Percentiles rank a stretch among this genome's conserved stretches.
Conservation (phyloP, 805 yeast species). For the Teunomyces pallodes region DNA sequence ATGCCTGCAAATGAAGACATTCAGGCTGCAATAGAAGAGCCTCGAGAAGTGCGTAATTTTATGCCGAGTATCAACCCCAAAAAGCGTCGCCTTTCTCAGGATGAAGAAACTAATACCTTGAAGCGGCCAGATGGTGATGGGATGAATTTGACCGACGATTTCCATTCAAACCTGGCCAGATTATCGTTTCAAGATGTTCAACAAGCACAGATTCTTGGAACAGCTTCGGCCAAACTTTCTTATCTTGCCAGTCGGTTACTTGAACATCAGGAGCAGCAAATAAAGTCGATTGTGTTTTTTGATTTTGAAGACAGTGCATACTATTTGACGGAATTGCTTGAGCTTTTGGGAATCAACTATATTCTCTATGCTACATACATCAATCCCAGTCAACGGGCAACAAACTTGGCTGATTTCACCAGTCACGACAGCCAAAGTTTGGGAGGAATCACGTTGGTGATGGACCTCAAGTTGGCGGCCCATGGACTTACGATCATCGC, state of each 20-base stretch:
- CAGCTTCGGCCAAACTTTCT: slow-evolving; percentile 62
- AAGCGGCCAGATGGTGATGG: not conserved
- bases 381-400: slow-evolving; percentile 47
- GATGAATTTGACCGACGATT: not conserved
- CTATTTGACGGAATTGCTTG: slow-evolving; percentile 62
- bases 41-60: not conserved
- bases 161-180: not conserved
- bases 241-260: slow-evolving; percentile 54
- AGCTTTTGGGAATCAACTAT: slow-evolving; percentile 57
- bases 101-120: not conserved
- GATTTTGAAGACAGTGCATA: slow-evolving; percentile 73
- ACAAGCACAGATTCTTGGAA: slow-evolving; percentile 50
- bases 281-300: slow-evolving; percentile 63
- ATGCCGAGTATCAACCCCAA: not conserved
- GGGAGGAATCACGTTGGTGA: slow-evolving; percentile 54
- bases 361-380: slow-evolving; percentile 64
- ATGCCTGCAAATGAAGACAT: not conserved
- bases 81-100: not conserved
- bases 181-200: slow-evolving; percentile 11
- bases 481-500: slow-evolving; percentile 68
- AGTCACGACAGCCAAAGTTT: slow-evolving; percentile 27
- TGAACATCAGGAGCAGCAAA: slow-evolving; percentile 45
- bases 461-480: slow-evolving; percentile 67
- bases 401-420: slow-evolving; percentile 51
- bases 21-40: not conserved